These are phyloP conservation scores for Elaeagnus macrophylla DNA, from an alignment of 306 rosid genomes.

Conservation along the genomic window DNA sequence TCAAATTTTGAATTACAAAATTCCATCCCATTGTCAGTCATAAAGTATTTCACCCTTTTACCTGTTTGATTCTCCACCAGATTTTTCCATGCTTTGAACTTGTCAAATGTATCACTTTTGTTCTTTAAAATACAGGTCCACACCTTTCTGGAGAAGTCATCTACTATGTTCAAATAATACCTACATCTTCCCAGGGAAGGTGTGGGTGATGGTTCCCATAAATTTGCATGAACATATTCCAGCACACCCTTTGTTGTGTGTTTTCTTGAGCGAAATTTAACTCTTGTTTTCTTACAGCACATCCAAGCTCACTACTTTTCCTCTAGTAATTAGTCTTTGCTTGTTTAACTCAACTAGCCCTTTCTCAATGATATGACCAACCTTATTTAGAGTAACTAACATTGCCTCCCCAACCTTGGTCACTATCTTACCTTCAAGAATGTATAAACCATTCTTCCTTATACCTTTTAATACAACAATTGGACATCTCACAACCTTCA, in stretches of 20 bases:
- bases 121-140: too few species aligned
- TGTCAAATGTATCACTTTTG: background rate
- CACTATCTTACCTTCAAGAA: background rate
- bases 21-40: background rate
- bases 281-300: background rate
- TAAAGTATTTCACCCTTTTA: background rate
- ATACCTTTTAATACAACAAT: background rate
- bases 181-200: too few species aligned
- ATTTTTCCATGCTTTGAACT: background rate
- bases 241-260: background rate
- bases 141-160: too few species aligned
- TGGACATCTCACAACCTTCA: background rate
- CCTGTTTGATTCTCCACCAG: background rate
- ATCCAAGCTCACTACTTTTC: background rate
- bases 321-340: background rate
- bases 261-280: background rate
- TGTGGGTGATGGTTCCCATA: too few species aligned
- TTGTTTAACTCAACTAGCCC: background rate
- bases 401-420: too few species aligned
- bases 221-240: too few species aligned
- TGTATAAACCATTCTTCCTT: background rate
- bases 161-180: too few species aligned
- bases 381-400: too few species aligned
- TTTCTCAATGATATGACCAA: background rate
- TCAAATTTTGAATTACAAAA: background rate